Conservation (phyloP, 2,329 filamentous ascomycete genomes). For the Knoxdaviesia capensis region DNA sequence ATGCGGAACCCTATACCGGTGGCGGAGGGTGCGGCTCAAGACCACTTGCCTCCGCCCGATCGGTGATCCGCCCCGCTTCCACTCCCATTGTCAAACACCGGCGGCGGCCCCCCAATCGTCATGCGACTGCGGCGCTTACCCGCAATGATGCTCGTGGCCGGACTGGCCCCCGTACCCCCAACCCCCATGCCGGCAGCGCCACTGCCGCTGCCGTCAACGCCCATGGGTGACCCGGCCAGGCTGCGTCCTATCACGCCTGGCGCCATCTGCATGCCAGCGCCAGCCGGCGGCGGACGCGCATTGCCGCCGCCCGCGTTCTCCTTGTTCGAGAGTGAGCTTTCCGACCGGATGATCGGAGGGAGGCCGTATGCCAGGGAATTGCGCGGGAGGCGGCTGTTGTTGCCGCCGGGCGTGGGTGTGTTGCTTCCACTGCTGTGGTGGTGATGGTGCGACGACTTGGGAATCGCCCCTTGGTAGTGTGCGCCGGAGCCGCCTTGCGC, state of each 20-base stretch:
- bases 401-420: slow-evolving; percentile 3
- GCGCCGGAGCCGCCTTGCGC: background rate
- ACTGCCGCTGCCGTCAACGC: background rate
- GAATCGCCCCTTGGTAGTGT: background rate
- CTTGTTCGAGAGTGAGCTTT: slow-evolving; percentile 19
- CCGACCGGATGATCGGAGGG: slow-evolving; percentile 12
- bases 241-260: slow-evolving; percentile 2
- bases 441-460: slow-evolving; percentile 1
- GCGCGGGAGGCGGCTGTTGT: slow-evolving; percentile 19
- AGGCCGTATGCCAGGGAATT: slow-evolving; percentile 13
- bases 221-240: background rate
- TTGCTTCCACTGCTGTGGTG: slow-evolving; percentile 5
- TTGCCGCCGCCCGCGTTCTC: slow-evolving; percentile 11
- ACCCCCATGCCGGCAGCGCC: background rate
- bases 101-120: background rate
- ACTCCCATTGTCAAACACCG: too few species aligned
- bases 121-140: slow-evolving; percentile 3
- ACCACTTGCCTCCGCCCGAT: too few species aligned
- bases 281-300: slow-evolving; percentile 1
- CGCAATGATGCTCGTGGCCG: background rate
- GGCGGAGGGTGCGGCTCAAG: too few species aligned
- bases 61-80: too few species aligned
- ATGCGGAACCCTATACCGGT: too few species aligned
- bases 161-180: background rate
- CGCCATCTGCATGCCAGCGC: slow-evolving; percentile 1